Evolutionary conservation across 1,284 basidiomycete species (phyloP).

Genomic region (Melampsora americana): DNA sequence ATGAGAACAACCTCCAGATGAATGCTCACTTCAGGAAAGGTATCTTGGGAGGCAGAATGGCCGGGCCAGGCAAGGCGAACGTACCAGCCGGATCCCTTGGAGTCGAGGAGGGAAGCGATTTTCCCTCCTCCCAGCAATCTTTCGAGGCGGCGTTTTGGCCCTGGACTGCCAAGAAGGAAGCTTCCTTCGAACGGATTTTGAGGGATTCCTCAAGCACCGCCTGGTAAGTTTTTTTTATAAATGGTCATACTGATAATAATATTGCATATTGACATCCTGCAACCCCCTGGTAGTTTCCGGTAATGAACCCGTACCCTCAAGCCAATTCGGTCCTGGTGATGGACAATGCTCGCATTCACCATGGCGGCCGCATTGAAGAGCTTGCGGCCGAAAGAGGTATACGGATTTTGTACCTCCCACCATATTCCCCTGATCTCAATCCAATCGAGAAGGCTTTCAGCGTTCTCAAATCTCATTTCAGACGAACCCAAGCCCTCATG

Average conservation of each 20-base stretch:
- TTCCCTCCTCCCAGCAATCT: neutral
- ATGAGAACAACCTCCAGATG: no score
- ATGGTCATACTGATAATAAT: no score
- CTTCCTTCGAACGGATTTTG: neutral
- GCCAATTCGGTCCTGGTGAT: neutral
- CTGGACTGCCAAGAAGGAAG: neutral
- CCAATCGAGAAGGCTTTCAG: slow-evolving; percentile 21
- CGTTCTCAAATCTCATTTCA: neutral
- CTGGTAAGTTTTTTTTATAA: no score
- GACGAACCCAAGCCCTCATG: neutral
- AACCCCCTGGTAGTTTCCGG: neutral
- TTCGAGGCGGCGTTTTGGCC: neutral
- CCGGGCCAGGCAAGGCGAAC: neutral
- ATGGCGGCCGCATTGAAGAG: no score
- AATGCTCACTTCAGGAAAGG: no score
- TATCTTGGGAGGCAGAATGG: neutral
- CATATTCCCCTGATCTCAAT: slow-evolving; percentile 14
- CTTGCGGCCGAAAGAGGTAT: neutral
- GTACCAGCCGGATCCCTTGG: neutral
- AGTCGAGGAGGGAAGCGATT: neutral
- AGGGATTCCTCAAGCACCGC: neutral
- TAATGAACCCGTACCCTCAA: neutral
- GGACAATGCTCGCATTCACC: neutral
- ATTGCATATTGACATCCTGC: no score
- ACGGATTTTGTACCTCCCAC: neutral